Evolutionary conservation across 1,284 basidiomycete species (phyloP).

Genomic region (Caloboletus inedulis): DNA sequence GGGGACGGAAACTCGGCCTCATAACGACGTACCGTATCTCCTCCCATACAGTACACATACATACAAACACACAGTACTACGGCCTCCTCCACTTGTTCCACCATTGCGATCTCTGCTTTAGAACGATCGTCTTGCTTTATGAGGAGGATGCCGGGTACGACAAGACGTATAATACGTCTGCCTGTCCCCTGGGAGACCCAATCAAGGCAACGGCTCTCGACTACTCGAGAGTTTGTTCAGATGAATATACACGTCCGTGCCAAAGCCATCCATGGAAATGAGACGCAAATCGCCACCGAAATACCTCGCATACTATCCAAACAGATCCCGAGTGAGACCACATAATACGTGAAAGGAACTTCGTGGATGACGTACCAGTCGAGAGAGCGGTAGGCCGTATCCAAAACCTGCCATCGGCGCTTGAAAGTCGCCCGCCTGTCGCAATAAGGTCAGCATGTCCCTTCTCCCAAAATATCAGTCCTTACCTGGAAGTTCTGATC

Average conservation of each 20-base stretch:
- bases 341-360: neutral
- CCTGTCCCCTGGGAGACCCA: neutral
- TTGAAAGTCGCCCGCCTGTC: conserved; percentile 81
- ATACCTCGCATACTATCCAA: conserved; percentile 80
- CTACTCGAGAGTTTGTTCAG: conserved; percentile 81
- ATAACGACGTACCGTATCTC: neutral
- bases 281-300: conserved; percentile 93
- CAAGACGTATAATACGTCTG: neutral
- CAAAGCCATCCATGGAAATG: conserved; percentile 97
- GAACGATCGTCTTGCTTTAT: neutral
- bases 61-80: neutral
- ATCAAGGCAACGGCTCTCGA: conserved; percentile 65
- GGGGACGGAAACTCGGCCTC: neutral
- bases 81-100: neutral
- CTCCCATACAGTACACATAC: neutral
- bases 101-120: neutral
- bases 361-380: conserved; percentile 57
- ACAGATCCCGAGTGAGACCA: conserved; percentile 1
- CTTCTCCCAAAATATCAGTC: neutral
- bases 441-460: neutral
- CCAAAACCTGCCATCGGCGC: conserved; percentile 98
- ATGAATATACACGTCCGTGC: conserved; percentile 89
- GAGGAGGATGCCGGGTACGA: neutral
- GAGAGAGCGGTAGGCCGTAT: conserved; percentile 86
- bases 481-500: conserved; percentile 71